Evolutionary conservation across 768 basidiomycete species (phyloP).

Genomic region (Mycena vitilis): DNA sequence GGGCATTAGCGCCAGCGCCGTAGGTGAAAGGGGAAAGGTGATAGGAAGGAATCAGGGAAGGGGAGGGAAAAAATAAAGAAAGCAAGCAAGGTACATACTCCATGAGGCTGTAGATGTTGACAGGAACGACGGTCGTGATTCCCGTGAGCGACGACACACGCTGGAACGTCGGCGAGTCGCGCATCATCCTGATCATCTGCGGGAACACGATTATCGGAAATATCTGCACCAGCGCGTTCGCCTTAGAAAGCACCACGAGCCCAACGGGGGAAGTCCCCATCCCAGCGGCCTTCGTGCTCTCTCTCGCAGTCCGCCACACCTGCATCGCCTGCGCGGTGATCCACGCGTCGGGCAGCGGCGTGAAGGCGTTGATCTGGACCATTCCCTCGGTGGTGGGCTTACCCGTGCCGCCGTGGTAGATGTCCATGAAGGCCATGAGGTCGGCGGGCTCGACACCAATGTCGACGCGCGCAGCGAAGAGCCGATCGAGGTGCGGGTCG

Average conservation of each 20-base stretch:
- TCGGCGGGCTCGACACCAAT: conserved; percentile 29
- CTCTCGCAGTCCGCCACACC: conserved; percentile 21
- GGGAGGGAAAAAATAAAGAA: conserved; percentile 8
- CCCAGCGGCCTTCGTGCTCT: conserved; percentile 14
- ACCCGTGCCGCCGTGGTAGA: conserved; percentile 12
- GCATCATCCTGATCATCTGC: conserved; percentile 25
- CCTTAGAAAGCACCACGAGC: conserved; percentile 27
- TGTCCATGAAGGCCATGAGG: conserved; percentile 19
- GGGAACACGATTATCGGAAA: conserved; percentile 22
- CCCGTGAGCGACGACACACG: conserved; percentile 23
- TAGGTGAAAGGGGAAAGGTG: no score
- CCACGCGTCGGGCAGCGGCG: conserved; percentile 22
- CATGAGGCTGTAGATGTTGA: conserved; percentile 18
- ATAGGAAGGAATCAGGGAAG: no score
- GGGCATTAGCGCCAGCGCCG: conserved; percentile 10
- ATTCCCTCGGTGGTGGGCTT: conserved; percentile 14
- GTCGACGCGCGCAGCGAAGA: conserved; percentile 25
- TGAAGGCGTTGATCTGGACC: conserved; percentile 31
- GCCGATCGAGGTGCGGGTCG: conserved; percentile 18
- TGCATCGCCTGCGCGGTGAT: conserved; percentile 14
- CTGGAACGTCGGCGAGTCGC: conserved; percentile 22
- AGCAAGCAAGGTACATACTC: no score
- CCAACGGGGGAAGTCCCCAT: conserved; percentile 21
- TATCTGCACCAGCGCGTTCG: conserved; percentile 23
- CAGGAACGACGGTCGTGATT: conserved; percentile 17